Base-by-base conservation (phyloP, 2,329 filamentous ascomycete species). In the Tolypocladium ophioglossoides region DNA sequence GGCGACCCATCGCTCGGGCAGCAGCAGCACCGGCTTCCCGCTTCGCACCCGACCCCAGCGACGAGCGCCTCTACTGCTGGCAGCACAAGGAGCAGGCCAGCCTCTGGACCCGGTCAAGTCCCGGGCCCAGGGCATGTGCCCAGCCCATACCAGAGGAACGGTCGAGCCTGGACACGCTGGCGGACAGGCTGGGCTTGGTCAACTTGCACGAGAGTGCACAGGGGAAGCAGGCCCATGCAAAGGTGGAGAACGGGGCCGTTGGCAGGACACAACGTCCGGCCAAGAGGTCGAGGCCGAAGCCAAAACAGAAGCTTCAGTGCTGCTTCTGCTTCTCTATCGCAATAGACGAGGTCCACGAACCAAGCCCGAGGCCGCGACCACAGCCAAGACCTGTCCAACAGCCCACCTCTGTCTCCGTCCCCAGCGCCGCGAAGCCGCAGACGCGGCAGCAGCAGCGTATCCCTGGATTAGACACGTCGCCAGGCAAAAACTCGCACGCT, bases 51-150 rank as follows among this genome's bases (percentile, higher is more conserved):
- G 78, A 83, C 56, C 77, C 79, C 2, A 72, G 74, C 54, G 77
- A 82, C 50, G 78, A 83, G 57, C 76, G 72, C n/a, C 79, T 85
- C 51, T 96, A 91, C 72, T 97, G 92, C 75, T 96, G 89, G 87
- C 91, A 96, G 68, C 94, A 99, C 74, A 91, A 89, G 67, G 89
- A 94, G 55, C 94, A 99, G 70, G 89, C 89, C 54, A 65, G 67
- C 60, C 63, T 68, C 55, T 75, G 77, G 10, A 67, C 75, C 2
- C 68, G 67, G 47, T 76, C 75, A 20, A 77, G 71, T 57, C 73
- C 75, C 2, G 74, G 74, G 2, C 74, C 73, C 5, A 68, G 68
- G 44, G 63, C 64, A 55, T 68, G 66, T 44, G 66, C 73, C 20
- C 73, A 78, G 4, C 77, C 82, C 8, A 80, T 84, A 4, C 69